phyloP scores from a whole-genome alignment of 345 rosid species.

The Geranium brycei region DNA sequence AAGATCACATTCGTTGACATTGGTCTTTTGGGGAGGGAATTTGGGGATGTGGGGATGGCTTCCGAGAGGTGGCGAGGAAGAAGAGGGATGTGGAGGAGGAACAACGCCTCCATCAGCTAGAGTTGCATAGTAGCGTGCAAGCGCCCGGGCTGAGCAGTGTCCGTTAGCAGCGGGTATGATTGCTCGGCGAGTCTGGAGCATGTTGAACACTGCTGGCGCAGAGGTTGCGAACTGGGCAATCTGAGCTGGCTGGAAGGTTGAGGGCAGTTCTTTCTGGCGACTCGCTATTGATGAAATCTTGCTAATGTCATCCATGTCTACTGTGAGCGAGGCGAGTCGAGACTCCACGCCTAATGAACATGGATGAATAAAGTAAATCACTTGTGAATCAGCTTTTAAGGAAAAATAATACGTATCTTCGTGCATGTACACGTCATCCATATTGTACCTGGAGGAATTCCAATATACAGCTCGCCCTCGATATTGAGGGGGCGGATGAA shows the following conservation, averaged over 20 bases:
- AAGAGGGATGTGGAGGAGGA: constrained; percentile 64
- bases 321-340: constrained; percentile 67
- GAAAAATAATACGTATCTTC: too few species aligned
- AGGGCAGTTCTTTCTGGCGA: constrained; percentile 45
- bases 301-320: constrained; percentile 50
- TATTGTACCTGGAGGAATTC: constrained; percentile 93
- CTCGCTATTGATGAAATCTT: constrained; percentile 25
- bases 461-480: constrained; percentile 80
- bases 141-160: constrained; percentile 94
- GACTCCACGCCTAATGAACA: constrained; percentile 42
- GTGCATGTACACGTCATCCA: too few species aligned
- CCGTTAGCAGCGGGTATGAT: constrained; percentile 87
- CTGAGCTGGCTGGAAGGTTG: constrained; percentile 51
- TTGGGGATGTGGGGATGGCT: constrained; percentile 69
- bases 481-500: constrained; percentile 56
- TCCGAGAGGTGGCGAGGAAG: constrained; percentile 68
- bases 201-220: constrained; percentile 62
- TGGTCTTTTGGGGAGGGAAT: constrained; percentile 31
- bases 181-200: constrained; percentile 68
- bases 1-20: constrained; percentile 13
- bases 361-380: neutral
- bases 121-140: constrained; percentile 93
- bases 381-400: neutral
- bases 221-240: constrained; percentile 22
- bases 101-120: constrained; percentile 61